Conservation (phyloP, 2,329 filamentous ascomycete species). For the Cadophora sp. region DNA sequence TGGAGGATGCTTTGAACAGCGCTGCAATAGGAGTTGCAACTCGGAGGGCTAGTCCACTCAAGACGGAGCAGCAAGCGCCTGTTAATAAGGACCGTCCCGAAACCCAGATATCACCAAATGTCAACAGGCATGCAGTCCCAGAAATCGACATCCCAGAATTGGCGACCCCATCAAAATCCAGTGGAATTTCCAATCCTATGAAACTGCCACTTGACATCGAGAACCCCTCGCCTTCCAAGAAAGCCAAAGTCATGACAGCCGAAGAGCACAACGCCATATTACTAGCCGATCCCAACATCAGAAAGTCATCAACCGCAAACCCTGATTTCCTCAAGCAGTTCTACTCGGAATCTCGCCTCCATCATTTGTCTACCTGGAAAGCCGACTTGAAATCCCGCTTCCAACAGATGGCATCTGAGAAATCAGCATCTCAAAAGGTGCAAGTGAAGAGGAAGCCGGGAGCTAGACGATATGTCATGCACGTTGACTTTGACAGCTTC, state of each 20-base stretch:
- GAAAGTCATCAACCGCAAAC: conserved; percentile 90
- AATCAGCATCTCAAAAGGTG: conserved; percentile 56
- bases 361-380: conserved; percentile 97
- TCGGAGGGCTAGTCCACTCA: conserved; percentile 3
- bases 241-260: conserved; percentile 65
- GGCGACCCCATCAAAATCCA: not conserved
- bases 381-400: conserved; percentile 89
- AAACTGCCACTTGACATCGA: conserved; percentile 31
- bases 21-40: conserved; percentile 19
- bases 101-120: not conserved
- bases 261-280: conserved; percentile 92
- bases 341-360: conserved; percentile 92
- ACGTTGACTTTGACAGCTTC: conserved; percentile 98
- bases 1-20: conserved; percentile 44
- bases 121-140: not conserved
- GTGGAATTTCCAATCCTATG: not conserved
- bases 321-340: conserved; percentile 94
- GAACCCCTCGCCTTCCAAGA: conserved; percentile 34
- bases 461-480: conserved; percentile 81
- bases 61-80: conserved; percentile 6
- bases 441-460: conserved; percentile 62
- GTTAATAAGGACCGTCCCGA: not conserved
- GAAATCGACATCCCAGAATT: not conserved
- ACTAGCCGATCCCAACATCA: conserved; percentile 81
- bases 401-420: conserved; percentile 79